Conservation (phyloP, 139 green algal species). For the Closterium sp. region DNA sequence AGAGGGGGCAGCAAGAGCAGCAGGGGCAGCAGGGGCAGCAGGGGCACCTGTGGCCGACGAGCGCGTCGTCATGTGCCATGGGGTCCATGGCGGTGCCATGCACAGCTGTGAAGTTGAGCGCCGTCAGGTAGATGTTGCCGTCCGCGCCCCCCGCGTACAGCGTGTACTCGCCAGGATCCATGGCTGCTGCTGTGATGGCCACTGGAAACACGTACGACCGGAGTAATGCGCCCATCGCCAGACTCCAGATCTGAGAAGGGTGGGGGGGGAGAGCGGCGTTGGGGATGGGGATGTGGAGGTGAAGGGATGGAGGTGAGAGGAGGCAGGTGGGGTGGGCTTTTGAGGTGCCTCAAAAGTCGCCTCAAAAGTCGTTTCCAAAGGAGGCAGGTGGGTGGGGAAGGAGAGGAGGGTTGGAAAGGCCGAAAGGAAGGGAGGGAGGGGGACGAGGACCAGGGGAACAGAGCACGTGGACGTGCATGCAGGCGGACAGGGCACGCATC, state of each 20-base stretch:
- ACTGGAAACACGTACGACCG: constrained; percentile 62
- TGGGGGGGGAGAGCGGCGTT: background rate
- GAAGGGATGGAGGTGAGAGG: too few species aligned
- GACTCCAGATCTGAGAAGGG: constrained; percentile 45
- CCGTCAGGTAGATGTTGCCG: constrained; percentile 75
- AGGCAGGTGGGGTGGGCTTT: background rate
- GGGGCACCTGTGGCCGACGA: background rate
- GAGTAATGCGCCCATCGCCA: constrained; percentile 60
- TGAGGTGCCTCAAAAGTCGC: background rate
- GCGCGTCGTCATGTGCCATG: background rate
- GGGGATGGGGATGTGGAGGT: too few species aligned
- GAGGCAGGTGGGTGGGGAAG: too few species aligned
- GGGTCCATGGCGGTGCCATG: background rate
- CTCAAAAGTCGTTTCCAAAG: background rate
- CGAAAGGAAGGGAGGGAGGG: background rate
- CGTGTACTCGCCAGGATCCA: constrained; percentile 73
- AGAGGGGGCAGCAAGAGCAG: too few species aligned
- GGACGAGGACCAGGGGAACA: background rate
- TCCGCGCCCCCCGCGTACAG: constrained; percentile 74
- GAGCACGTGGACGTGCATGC: background rate
- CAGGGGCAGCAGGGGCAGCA: background rate
- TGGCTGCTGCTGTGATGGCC: constrained; percentile 55
- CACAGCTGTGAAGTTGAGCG: constrained; percentile 53
- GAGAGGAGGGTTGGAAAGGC: too few species aligned
- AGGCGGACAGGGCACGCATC: background rate